Conservation (phyloP, 192 early-diverging fungal species). For the Coemansia sp. region DNA sequence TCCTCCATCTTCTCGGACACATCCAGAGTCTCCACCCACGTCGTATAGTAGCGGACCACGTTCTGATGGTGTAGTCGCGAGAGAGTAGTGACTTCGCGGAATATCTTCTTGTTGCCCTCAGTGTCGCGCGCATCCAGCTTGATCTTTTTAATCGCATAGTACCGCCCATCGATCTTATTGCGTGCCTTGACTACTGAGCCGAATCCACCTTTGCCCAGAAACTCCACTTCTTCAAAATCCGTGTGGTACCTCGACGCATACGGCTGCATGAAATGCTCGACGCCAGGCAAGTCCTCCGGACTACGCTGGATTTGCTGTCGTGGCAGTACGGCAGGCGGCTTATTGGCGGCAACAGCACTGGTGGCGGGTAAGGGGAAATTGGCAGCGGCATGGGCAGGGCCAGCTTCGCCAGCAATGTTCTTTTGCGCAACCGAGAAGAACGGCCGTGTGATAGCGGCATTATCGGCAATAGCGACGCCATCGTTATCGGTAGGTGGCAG, state of each 20-base stretch:
- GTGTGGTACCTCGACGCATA: slow-evolving; percentile 65
- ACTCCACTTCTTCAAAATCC: slow-evolving; percentile 80
- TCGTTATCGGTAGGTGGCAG: neutral
- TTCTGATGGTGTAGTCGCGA: slow-evolving; percentile 88
- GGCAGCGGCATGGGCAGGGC: neutral
- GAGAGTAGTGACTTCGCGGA: slow-evolving; percentile 89
- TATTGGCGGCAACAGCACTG: neutral
- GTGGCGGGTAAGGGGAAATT: neutral
- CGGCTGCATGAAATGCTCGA: slow-evolving; percentile 28
- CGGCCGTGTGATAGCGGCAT: slow-evolving; percentile 2
- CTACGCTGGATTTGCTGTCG: neutral
- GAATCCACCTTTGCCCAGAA: slow-evolving; percentile 82
- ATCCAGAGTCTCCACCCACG: slow-evolving; percentile 83
- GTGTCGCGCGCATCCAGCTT: slow-evolving; percentile 76
- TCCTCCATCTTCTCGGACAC: slow-evolving; percentile 29
- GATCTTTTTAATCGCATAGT: slow-evolving; percentile 94
- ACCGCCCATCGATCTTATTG: slow-evolving; percentile 76
- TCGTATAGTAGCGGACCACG: slow-evolving; percentile 86
- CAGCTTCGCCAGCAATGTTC: slow-evolving; percentile 24
- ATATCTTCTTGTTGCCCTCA: slow-evolving; percentile 78
- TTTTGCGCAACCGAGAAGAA: slow-evolving; percentile 44
- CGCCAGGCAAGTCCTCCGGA: neutral
- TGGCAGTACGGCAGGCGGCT: neutral
- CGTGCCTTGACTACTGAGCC: slow-evolving; percentile 94
- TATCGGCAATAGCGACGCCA: neutral